Percentiles rank a stretch among this genome's conserved stretches.
phyloP scores from a whole-genome alignment of 805 yeast species.

The Monosporozyma solicola region DNA sequence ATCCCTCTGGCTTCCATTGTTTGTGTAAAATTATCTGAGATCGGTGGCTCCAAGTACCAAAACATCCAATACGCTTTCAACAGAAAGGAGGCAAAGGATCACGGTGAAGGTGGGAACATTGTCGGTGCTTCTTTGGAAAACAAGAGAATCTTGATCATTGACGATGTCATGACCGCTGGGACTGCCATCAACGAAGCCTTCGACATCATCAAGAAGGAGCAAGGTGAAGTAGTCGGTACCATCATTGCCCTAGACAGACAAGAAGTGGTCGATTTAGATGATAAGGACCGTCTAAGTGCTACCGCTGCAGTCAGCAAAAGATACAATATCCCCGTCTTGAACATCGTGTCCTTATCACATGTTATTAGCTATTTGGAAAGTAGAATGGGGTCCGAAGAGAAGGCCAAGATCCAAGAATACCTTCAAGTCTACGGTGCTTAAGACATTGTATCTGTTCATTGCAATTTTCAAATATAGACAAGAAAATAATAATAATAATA shows the following conservation, averaged over 20 bases:
- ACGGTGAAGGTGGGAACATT: conserved; percentile 94
- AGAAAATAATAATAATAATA: no score
- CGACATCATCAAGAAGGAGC: conserved; percentile 56
- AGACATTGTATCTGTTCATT: background rate
- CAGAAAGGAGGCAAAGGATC: conserved; percentile 94
- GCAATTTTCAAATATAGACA: no score
- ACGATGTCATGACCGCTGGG: conserved; percentile 98
- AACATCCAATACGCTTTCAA: conserved; percentile 84
- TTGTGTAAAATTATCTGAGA: conserved; percentile 83
- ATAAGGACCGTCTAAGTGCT: conserved; percentile 47
- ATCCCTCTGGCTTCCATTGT: conserved; percentile 92
- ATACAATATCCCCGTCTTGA: conserved; percentile 73
- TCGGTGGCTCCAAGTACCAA: conserved; percentile 71
- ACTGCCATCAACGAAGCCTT: conserved; percentile 96
- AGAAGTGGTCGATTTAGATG: conserved; percentile 66
- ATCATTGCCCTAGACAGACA: conserved; percentile 93
- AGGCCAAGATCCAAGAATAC: conserved; percentile 50
- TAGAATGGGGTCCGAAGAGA: conserved; percentile 49
- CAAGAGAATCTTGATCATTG: conserved; percentile 75
- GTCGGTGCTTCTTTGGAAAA: conserved; percentile 74
- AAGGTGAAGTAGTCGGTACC: conserved; percentile 72
- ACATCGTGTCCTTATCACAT: conserved; percentile 70
- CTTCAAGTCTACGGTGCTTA: conserved; percentile 33
- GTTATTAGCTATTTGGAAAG: conserved; percentile 54
- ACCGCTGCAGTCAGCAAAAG: conserved; percentile 67